Base-by-base conservation (phyloP, 345 rosid genomes). In the Eutrema yunnanense region DNA sequence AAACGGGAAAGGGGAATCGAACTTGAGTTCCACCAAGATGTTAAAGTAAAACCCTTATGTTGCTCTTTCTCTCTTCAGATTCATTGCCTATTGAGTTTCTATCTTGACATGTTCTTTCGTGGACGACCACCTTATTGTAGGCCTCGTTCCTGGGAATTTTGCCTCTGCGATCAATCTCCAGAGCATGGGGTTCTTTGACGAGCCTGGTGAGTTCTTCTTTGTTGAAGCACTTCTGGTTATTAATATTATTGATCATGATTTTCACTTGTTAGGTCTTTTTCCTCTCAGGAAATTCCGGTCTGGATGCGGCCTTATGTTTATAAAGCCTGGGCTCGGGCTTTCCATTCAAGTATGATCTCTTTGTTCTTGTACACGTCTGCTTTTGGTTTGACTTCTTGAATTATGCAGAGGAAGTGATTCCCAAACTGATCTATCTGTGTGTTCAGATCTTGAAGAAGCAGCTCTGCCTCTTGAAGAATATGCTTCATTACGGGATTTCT, bases 251-350 rank as follows among this genome's bases (percentile, higher is more conserved):
- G 44, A 13, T 10, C 61, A 36, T 53, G 38, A 10, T 75, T 26
- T 60, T 81, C 48, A 79, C 71, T 33, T 78, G 73, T 62, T 50
- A 38, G 52, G 34, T 63, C 38, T 64, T 19, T 7, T 61, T 64
- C 46, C 44, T 74, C 71, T 63, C 76, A 90, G 99, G 96, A 95
- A 79, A 78, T 86, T 83, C 99, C 97, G 12, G 76, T 84, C 61
- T 85, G 88, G 92, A 41, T 92, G 86, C 93, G 97, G 41, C 93
- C 97, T 2, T 75, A 71, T 86, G 86, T 88, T 48, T 87, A 92
- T 74, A 84, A 71, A 85, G 92, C 96, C 1, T 95, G 97, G 97
- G 92, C 97, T 53, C 93, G 92, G 6, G 97, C 99, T 50, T 92
- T 92, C 69, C 99, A 88, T 78, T 82, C 97, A 81, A 87, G 97